These are phyloP conservation scores for Zygosaccharomyces pseudorouxii DNA, from an alignment of 805 yeast species.

Conservation along the genomic window DNA sequence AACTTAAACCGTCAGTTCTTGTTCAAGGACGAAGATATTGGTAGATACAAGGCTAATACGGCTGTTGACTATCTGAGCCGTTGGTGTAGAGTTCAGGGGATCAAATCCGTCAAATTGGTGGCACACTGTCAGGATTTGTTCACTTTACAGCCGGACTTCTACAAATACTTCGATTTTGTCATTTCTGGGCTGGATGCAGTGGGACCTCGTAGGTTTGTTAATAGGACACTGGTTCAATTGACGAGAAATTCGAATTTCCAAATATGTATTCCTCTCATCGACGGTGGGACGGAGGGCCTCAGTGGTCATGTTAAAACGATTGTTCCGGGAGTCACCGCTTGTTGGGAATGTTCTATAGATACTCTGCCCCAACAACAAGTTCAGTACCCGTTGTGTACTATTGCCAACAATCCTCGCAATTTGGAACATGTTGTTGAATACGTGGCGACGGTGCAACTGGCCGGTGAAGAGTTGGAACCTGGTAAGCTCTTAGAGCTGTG, in stretches of 20 bases:
- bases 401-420: slow-evolving; percentile 88
- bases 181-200: slow-evolving; percentile 87
- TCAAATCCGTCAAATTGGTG: slow-evolving; percentile 40
- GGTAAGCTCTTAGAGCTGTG: slow-evolving; percentile 56
- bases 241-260: slow-evolving; percentile 50
- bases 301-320: slow-evolving; percentile 87
- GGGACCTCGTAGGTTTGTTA: slow-evolving; percentile 89
- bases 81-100: slow-evolving; percentile 33
- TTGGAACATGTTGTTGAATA: slow-evolving; percentile 95
- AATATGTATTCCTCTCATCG: slow-evolving; percentile 63
- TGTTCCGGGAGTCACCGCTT: slow-evolving; percentile 77
- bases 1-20: slow-evolving; percentile 89
- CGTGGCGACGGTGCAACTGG: slow-evolving; percentile 78
- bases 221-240: slow-evolving; percentile 58
- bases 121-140: slow-evolving; percentile 66
- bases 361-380: slow-evolving; percentile 49
- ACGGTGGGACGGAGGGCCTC: slow-evolving; percentile 95
- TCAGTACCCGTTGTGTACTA: slow-evolving; percentile 87
- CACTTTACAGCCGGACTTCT: slow-evolving; percentile 57
- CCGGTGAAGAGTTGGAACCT: slow-evolving; percentile 61
- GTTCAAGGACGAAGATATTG: slow-evolving; percentile 76
- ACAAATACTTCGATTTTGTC: slow-evolving; percentile 62
- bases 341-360: slow-evolving; percentile 88
- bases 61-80: slow-evolving; percentile 59
- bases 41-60: slow-evolving; percentile 73